phyloP scores from a whole-genome alignment of 2,329 filamentous ascomycete genomes.

The Colletotrichum falcatum region DNA sequence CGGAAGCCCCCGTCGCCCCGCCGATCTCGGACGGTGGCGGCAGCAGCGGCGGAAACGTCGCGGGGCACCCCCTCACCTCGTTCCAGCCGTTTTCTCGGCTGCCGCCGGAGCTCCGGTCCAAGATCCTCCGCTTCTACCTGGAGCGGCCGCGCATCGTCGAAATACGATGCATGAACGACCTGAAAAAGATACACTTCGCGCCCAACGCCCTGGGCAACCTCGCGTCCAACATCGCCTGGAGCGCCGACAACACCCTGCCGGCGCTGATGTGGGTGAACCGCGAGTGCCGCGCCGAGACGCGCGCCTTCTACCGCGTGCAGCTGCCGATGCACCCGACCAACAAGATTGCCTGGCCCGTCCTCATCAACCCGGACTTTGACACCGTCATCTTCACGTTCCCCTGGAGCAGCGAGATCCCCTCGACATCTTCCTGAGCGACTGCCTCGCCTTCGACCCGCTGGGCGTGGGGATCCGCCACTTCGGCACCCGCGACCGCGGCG shows the following conservation, averaged over 20 bases:
- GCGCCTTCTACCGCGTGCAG: slow-evolving; percentile 43
- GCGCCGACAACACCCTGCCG: slow-evolving; percentile 42
- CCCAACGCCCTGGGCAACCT: slow-evolving; percentile 38
- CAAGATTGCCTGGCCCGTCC: slow-evolving; percentile 39
- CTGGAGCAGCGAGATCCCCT: slow-evolving; percentile 40
- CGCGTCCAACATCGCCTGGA: slow-evolving; percentile 40
- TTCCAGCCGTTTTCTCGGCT: slow-evolving; percentile 55
- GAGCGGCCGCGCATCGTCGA: slow-evolving; percentile 58
- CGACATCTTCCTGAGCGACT: slow-evolving; percentile 39
- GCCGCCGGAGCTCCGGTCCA: slow-evolving; percentile 61
- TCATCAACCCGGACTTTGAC: slow-evolving; percentile 43
- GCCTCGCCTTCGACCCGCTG: slow-evolving; percentile 37
- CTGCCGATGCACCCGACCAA: slow-evolving; percentile 41
- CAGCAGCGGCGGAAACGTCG: background rate
- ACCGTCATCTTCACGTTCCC: slow-evolving; percentile 42
- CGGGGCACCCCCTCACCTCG: slow-evolving; percentile 13
- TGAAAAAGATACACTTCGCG: slow-evolving; percentile 39
- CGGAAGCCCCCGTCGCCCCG: background rate
- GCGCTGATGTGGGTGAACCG: slow-evolving; percentile 42
- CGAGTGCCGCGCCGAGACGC: slow-evolving; percentile 41
- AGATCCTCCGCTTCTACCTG: slow-evolving; percentile 60
- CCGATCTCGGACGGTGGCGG: background rate
- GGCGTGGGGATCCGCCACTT: slow-evolving; percentile 39
- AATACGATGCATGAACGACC: slow-evolving; percentile 51
- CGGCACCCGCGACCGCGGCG: slow-evolving; percentile 36